Base-by-base conservation (phyloP, 1,284 basidiomycete species). In the Ganoderma multipileum region DNA sequence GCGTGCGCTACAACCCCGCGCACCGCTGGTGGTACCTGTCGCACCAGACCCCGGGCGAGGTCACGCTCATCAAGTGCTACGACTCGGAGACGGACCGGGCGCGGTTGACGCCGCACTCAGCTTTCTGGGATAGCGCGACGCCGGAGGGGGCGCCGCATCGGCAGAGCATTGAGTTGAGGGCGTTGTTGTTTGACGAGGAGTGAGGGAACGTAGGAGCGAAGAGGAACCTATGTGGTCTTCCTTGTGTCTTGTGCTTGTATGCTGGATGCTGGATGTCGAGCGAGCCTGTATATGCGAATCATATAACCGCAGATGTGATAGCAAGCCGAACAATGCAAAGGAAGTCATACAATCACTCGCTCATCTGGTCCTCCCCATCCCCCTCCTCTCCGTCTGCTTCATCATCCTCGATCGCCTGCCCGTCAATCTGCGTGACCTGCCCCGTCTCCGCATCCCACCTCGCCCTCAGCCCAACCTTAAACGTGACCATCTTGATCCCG, bases 401-500 rank as follows among this genome's bases (percentile, higher is more conserved):
- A n/a, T 82, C 83, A 36, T 73, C 73, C 26, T 76, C 73, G 52
- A 86, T 69, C 41, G 80, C 80, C 41, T 79, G 79, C 8, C 83
- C 82, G 62, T 88, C 88, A 6, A 91, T 79, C 78, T 91, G 85
- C 12, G 85, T 83, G 30, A 95, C 89, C 74, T 90, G 84, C 11
- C 92, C 93, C 18, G 84, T 89, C 64, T 83, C 85, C 65, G 93
- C 88, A 70, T 92, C 89, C 94, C 95, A 97, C 71, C 91, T 83
- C 39, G 89, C 88, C 59, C 90, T 86, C 65, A 96, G 81, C 58
- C 84, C 85, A 50, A 96, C 91, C 69, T 86, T 85, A 81, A 96
- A 97, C 70, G 84, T 85, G 2, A 95, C 94, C 92, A 96, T 93
- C 81, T 89, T 91, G 75, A 95, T 87, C 11, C 94, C 95, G 50